Evolutionary conservation across 2,329 filamentous ascomycete genomes (phyloP).

Genomic region (Aspergillus sp.): DNA sequence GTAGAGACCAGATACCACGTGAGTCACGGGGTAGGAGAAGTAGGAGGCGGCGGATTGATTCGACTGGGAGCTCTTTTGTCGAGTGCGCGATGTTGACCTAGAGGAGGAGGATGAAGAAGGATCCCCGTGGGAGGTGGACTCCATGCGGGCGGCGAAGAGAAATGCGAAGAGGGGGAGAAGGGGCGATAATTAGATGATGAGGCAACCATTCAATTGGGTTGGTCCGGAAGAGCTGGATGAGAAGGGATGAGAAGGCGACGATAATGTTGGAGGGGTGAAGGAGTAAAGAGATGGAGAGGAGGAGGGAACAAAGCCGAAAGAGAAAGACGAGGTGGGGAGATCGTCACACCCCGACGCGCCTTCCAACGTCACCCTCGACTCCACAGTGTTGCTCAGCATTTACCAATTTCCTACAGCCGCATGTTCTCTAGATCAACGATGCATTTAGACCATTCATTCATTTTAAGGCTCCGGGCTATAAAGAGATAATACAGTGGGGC

Average conservation of each 20-base stretch:
- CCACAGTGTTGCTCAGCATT: not conserved
- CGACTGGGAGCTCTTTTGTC: constrained; percentile 19
- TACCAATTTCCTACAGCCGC: not conserved
- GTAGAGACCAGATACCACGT: constrained; percentile 63
- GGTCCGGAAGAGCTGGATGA: not conserved
- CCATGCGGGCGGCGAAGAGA: constrained; percentile 10
- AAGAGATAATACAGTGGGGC: not conserved
- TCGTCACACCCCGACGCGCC: not conserved
- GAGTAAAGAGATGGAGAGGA: not conserved
- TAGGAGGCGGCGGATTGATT: constrained; percentile 45
- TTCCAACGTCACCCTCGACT: not conserved
- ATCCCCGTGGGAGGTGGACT: constrained; percentile 13
- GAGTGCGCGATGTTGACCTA: constrained; percentile 8
- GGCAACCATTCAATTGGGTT: constrained; percentile 4
- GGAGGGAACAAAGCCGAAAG: not conserved
- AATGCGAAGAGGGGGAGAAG: not conserved
- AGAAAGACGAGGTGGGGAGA: not conserved
- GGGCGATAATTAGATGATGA: not conserved
- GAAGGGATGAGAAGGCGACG: not conserved
- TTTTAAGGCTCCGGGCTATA: not conserved
- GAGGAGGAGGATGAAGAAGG: not conserved
- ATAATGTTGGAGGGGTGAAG: not conserved
- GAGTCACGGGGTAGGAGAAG: constrained; percentile 52
- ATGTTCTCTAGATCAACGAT: not conserved
- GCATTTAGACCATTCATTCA: not conserved